A percentile compares a stretch with the other conserved stretches of the same genome.
phyloP scores from a whole-genome alignment of 352 stramenopile genomes.

The Phytophthora palmivora region DNA sequence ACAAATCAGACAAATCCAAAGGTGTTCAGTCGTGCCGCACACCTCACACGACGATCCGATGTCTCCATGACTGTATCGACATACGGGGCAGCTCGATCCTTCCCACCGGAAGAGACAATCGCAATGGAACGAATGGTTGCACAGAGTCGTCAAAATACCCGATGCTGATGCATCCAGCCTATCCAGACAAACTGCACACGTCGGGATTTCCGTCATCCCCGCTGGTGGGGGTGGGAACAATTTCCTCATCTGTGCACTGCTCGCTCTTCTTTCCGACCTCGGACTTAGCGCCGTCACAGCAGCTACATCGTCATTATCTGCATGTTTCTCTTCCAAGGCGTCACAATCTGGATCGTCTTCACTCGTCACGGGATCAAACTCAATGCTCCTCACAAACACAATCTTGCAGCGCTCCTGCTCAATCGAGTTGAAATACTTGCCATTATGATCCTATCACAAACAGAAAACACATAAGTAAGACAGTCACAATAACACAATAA shows the following conservation, averaged over 20 bases:
- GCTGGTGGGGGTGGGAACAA: slow-evolving; percentile 67
- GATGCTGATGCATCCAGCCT: slow-evolving; percentile 85
- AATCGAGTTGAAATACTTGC: slow-evolving; percentile 93
- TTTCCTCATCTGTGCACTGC: slow-evolving; percentile 41
- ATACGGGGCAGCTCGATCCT: slow-evolving; percentile 96
- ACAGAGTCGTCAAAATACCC: slow-evolving; percentile 96
- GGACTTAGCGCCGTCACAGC: slow-evolving; percentile 12
- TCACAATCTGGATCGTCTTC: slow-evolving; percentile 24
- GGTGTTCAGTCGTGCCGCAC: slow-evolving; percentile 93
- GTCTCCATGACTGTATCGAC: slow-evolving; percentile 96
- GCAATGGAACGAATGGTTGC: slow-evolving; percentile 98
- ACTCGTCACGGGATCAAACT: slow-evolving; percentile 73
- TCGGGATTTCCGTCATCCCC: slow-evolving; percentile 90
- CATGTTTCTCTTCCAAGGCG: slow-evolving; percentile 33
- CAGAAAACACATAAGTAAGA: slow-evolving; percentile 10
- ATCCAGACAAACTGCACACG: slow-evolving; percentile 93
- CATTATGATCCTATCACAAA: slow-evolving; percentile 77
- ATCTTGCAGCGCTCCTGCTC: slow-evolving; percentile 91
- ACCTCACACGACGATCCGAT: slow-evolving; percentile 93
- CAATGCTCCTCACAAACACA: slow-evolving; percentile 90
- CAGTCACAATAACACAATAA: background rate
- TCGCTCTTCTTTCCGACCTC: slow-evolving; percentile 34
- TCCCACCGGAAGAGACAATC: slow-evolving; percentile 96
- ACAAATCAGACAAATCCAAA: slow-evolving; percentile 98
- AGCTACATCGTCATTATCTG: slow-evolving; percentile 14